Base-by-base conservation (phyloP, 192 early-diverging fungal genomes). In the Chytriomyces hyalinus region DNA sequence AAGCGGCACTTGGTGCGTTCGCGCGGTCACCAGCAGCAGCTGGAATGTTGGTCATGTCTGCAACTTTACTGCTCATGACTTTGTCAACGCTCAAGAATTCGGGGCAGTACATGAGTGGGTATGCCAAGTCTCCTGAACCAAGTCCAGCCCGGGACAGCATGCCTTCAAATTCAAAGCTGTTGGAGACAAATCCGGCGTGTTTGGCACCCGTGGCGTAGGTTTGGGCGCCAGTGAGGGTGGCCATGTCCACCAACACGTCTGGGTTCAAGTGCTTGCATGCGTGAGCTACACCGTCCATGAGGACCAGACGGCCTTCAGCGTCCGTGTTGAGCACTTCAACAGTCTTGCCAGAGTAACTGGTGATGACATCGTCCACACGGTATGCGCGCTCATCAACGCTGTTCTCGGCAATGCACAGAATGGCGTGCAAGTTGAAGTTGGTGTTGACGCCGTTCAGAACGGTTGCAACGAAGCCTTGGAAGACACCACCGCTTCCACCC, bases 371-470 rank as follows among this genome's bases (percentile, higher is more conserved):
- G 64, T 89, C 86, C 45, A 67, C 71, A 48, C 77, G 51, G 66
- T 70, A 78, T 4, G 78, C 68, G 6, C 72, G 50, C 43, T 59
- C 57, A 49, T 78, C 85, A 10, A 88, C 75, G 11, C 82, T 70
- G 69, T 89, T 89, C 70, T 89, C 88, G 26, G 86, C 88, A 17
- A 89, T 68, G 70, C 86, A 88, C 49, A 89, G 80, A 3, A 89
- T 65, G 28, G 70, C 79, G 79, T 86, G 67, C 36, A 86, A 60
- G 9, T 70, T 57, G 46, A 67, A 66, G 49, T 65, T 67, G 49
- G 68, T 76, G 24, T 45, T 57, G 46, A 61, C 67, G 10, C 26
- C 22, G 61, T 49, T 71, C 22, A 45, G 44, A 28, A 83, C 82
- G 66, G 82, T 76, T 8, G 86, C 72, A 46, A 84, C 70, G 57